phyloP scores from a whole-genome alignment of 257 asterid species.

The Nyctanthes arbortristis region DNA sequence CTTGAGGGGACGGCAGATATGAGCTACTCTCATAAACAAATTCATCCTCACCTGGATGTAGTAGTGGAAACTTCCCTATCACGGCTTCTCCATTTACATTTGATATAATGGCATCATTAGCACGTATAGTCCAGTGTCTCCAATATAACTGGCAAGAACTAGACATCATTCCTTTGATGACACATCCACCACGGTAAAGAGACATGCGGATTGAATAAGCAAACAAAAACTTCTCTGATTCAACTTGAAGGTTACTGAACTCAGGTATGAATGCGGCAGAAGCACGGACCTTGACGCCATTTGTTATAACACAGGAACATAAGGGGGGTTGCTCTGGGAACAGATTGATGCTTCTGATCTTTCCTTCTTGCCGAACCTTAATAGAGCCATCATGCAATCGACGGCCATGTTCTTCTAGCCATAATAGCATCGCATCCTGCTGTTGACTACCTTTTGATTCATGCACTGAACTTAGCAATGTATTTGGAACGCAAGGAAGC shows the following conservation, averaged over 20 bases:
- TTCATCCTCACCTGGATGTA: slow-evolving; percentile 71
- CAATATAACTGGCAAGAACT: slow-evolving; percentile 75
- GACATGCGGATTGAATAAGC: slow-evolving; percentile 89
- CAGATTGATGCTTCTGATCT: slow-evolving; percentile 57
- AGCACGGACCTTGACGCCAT: slow-evolving; percentile 94
- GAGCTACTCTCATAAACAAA: slow-evolving; percentile 80
- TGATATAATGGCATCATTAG: slow-evolving; percentile 50
- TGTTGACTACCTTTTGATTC: slow-evolving; percentile 38
- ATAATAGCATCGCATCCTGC: slow-evolving; percentile 80
- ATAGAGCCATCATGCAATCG: slow-evolving; percentile 65
- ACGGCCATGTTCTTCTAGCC: slow-evolving; percentile 87
- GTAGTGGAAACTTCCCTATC: slow-evolving; percentile 89
- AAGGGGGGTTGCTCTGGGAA: slow-evolving; percentile 76
- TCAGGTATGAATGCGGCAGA: slow-evolving; percentile 87
- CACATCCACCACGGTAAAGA: slow-evolving; percentile 73
- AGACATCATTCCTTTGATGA: slow-evolving; percentile 53
- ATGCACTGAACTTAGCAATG: slow-evolving; percentile 51
- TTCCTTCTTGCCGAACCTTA: slow-evolving; percentile 54
- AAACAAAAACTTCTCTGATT: slow-evolving; percentile 50
- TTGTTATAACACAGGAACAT: slow-evolving; percentile 67
- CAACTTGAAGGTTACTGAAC: slow-evolving; percentile 60
- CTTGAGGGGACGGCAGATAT: slow-evolving; percentile 41
- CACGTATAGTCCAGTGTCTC: slow-evolving; percentile 82
- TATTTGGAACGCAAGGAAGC: slow-evolving; percentile 84
- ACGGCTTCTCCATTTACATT: slow-evolving; percentile 78